Evolutionary conservation across 2,329 filamentous ascomycete species (phyloP).

Genomic region (Pseudogymnoascus sp.): DNA sequence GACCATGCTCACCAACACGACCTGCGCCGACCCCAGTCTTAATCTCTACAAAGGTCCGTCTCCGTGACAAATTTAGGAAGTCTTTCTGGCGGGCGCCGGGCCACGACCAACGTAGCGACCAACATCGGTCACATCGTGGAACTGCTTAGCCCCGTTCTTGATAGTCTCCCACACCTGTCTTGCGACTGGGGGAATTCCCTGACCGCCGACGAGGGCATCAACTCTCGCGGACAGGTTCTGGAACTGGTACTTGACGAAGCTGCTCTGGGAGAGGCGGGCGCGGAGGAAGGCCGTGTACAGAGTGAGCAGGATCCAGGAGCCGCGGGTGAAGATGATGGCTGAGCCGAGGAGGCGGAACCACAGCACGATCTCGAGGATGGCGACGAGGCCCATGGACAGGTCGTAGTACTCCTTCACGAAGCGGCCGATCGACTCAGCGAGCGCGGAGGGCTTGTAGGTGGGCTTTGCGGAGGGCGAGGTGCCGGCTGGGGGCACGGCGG

Average conservation of each 20-base stretch:
- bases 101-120: constrained; percentile 54
- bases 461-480: constrained; percentile 50
- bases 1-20: constrained; percentile 4
- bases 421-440: constrained; percentile 75
- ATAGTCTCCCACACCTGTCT: constrained; percentile 72
- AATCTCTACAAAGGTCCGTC: constrained; percentile 4
- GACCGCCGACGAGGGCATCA: constrained; percentile 75
- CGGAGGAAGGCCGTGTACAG: constrained; percentile 91
- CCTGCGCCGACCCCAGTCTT: constrained; percentile 3
- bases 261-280: constrained; percentile 81
- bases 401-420: constrained; percentile 99
- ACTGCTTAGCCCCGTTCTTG: constrained; percentile 67
- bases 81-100: constrained; percentile 54
- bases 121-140: constrained; percentile 71
- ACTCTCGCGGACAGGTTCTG: constrained; percentile 62
- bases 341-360: constrained; percentile 77
- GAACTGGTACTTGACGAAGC: constrained; percentile 81
- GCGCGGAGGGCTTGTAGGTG: constrained; percentile 40
- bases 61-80: constrained; percentile 37
- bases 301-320: constrained; percentile 78
- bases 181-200: constrained; percentile 74
- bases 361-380: constrained; percentile 76
- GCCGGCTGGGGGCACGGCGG: constrained; percentile 44
- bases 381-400: constrained; percentile 86
- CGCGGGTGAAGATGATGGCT: constrained; percentile 78